Base-by-base conservation (phyloP, 1,284 basidiomycete genomes). In the Leccinum idahoense region DNA sequence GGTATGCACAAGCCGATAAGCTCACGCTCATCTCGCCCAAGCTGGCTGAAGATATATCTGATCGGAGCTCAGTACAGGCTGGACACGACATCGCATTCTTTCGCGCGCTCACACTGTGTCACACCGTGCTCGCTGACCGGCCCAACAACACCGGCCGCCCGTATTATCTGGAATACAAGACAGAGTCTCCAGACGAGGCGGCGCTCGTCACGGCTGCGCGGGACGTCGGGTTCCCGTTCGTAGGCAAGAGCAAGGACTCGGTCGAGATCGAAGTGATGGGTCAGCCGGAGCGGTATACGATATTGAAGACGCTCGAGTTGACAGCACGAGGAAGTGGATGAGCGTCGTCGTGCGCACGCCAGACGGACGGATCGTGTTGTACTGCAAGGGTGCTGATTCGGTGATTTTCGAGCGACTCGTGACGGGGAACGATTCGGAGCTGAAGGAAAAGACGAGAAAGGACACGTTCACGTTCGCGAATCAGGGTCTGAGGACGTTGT, bases 391-490 rank as follows among this genome's bases (percentile, higher is more conserved):
- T n/a, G 96, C 96, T 8, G 96, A 98, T 76, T 93, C 88, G 68
- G 94, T 98, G 70, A 92, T 98, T 70, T 96, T 96, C 73, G 87
- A 90, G 69, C 87, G 96, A 10, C 82, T 99, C 2, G 82, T 84
- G 18, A 76, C 79, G 35, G 85, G 92, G 68, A 93, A 94, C 70
- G 90, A 96, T 69, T 80, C 81, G 12, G 80, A 71, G 60, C 72
- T 97, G 65, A 94, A 94, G 80, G 85, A 86, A 61, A 78, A 85
- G 72, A 98, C 95, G 29, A 81, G 82, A 67, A 85, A 84, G 74
- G 94, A 98, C 73, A 91, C 98, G 84, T 95, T 98, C 76, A 81
- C 81, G 59, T 98, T 97, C 75, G 96, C 96, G 61, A 98, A 98
- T 69, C 90, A 85, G 57, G 96, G 96, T 53, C 75, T 98, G 72